Conservation (phyloP, 2,329 filamentous ascomycete species). For the Drechslerella stenobrocha region DNA sequence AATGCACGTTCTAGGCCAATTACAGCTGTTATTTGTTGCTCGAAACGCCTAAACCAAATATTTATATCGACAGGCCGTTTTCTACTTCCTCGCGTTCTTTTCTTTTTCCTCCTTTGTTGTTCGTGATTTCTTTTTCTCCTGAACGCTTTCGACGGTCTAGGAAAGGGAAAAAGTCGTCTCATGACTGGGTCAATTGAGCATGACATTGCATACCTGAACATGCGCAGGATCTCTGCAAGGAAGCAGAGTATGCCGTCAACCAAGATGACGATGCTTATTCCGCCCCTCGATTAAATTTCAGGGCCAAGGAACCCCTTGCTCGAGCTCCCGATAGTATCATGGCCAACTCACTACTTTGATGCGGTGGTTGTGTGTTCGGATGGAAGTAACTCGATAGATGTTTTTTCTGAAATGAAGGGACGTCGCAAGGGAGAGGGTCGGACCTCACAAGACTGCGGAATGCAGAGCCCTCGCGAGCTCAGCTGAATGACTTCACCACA, state of each 20-base stretch:
- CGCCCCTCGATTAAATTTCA: slow-evolving; percentile 38
- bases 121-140: not conserved
- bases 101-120: slow-evolving; percentile 12
- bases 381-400: slow-evolving; percentile 28
- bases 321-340: slow-evolving; percentile 13
- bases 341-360: not conserved
- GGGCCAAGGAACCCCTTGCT: slow-evolving; percentile 29
- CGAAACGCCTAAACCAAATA: no score
- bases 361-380: slow-evolving; percentile 42
- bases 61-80: no score
- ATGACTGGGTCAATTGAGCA: slow-evolving; percentile 43
- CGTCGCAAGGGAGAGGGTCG: slow-evolving; percentile 14
- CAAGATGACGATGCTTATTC: slow-evolving; percentile 31
- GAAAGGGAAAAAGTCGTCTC: slow-evolving; percentile 19
- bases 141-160: slow-evolving; percentile 2
- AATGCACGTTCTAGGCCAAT: not conserved
- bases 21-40: not conserved
- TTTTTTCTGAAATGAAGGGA: slow-evolving; percentile 28
- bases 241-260: slow-evolving; percentile 11
- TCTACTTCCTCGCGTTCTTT: no score
- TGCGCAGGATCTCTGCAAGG: slow-evolving; percentile 14
- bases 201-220: slow-evolving; percentile 23
- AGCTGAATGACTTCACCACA: slow-evolving; percentile 7
- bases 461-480: not conserved
- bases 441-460: slow-evolving; percentile 1